Percentiles rank a stretch among this genome's conserved stretches.
Conservation (phyloP, 169 alveolate genomes). For the Toxoplasma gondii region DNA sequence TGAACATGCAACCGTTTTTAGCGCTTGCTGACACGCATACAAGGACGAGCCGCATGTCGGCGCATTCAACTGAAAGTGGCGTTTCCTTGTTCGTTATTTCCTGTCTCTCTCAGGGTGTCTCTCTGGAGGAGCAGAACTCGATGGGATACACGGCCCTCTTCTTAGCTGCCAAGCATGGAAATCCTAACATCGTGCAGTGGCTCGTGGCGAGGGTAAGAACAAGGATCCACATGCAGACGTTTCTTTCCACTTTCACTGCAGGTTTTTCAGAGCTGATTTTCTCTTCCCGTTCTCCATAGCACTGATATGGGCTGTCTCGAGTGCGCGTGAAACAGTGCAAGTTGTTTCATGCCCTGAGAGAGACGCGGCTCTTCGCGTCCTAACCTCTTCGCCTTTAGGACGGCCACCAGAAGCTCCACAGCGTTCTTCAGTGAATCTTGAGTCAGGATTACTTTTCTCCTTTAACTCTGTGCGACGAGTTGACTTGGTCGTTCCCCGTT, state of each 20-base stretch:
- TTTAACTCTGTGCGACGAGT: too few relatives aligned
- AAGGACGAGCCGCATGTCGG: too few relatives aligned
- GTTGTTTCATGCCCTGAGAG: too few relatives aligned
- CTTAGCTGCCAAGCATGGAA: constrained; percentile 88
- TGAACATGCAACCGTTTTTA: too few relatives aligned
- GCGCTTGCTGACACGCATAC: too few relatives aligned
- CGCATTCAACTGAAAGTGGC: not conserved
- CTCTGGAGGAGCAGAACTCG: constrained; percentile 90
- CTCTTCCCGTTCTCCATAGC: not conserved
- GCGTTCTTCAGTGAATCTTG: too few relatives aligned
- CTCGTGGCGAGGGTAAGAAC: constrained; percentile 65
- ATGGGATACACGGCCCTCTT: constrained; percentile 89
- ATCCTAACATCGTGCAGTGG: constrained; percentile 86
- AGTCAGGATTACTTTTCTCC: too few relatives aligned
- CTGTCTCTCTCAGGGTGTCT: constrained; percentile 78
- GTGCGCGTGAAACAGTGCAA: not conserved
- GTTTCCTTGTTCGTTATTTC: not conserved
- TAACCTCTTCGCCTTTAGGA: too few relatives aligned
- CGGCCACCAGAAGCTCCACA: too few relatives aligned
- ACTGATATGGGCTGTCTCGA: not conserved
- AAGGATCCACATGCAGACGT: not conserved
- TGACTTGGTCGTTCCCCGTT: too few relatives aligned
- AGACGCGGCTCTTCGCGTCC: too few relatives aligned
- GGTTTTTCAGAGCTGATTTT: not conserved
- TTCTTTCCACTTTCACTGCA: not conserved